Evolutionary conservation across 129 eudicot genomes (phyloP).

Genomic region (Glebionis coronaria): DNA sequence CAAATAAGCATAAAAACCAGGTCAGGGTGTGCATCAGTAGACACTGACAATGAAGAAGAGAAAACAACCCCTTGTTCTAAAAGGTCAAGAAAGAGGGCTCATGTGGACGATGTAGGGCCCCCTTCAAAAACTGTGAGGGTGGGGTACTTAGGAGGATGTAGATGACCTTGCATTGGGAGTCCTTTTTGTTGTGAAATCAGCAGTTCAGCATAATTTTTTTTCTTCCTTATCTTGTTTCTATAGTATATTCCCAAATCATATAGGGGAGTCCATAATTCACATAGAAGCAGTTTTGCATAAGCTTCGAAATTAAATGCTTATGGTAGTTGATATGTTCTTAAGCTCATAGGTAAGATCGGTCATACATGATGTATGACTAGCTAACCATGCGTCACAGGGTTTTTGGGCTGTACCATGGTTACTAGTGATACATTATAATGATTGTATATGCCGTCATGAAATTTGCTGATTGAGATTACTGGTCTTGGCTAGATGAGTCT

Average conservation of each 20-base stretch:
- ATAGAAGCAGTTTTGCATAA: slow-evolving; percentile 8
- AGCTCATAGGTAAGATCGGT: slow-evolving; percentile 12
- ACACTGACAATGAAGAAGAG: slow-evolving; percentile 45
- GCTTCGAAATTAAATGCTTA: background rate
- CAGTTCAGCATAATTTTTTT: slow-evolving; percentile 16
- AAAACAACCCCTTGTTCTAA: slow-evolving; percentile 24
- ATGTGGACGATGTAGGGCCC: slow-evolving; percentile 25
- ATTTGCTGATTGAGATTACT: slow-evolving; percentile 1
- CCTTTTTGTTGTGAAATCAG: slow-evolving; percentile 18
- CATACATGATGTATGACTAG: slow-evolving; percentile 17
- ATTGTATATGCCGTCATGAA: background rate
- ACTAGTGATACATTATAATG: background rate
- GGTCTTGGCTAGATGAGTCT: slow-evolving; percentile 14
- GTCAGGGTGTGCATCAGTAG: slow-evolving; percentile 31
- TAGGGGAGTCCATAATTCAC: slow-evolving; percentile 22
- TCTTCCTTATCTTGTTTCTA: slow-evolving; percentile 24
- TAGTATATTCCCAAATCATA: slow-evolving; percentile 16
- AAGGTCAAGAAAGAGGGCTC: slow-evolving; percentile 39
- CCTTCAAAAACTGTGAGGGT: slow-evolving; percentile 22
- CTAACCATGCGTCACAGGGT: slow-evolving; percentile 18
- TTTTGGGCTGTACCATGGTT: slow-evolving; percentile 18
- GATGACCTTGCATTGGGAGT: slow-evolving; percentile 8
- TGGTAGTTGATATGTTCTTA: slow-evolving; percentile 13
- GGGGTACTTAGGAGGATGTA: slow-evolving; percentile 24
- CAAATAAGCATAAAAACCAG: slow-evolving; percentile 40